A percentile compares a stretch with the other conserved stretches of the same genome.
Conservation (phyloP, 2,329 filamentous ascomycete species). For the Magnaporthiopsis rhizophila region DNA sequence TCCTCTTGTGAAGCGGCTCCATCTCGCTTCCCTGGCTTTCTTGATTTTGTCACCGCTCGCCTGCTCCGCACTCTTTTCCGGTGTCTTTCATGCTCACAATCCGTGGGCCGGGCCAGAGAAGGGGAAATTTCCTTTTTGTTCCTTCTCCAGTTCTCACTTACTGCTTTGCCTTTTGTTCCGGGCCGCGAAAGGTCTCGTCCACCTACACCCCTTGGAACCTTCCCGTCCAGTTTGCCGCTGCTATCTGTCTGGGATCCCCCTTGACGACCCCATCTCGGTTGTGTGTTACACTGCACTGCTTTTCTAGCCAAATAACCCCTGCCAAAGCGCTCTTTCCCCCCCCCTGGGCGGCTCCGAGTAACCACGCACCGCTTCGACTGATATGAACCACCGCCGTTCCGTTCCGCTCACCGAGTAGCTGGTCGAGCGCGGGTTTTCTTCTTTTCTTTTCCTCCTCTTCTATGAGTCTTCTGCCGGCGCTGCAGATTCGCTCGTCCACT, state of each 20-base stretch:
- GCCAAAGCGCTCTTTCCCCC: background rate
- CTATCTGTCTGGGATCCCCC: background rate
- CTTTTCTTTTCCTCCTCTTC: background rate
- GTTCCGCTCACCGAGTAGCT: background rate
- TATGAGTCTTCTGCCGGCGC: background rate
- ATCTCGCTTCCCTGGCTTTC: background rate
- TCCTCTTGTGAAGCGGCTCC: background rate
- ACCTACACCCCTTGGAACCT: background rate
- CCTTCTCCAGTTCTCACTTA: background rate
- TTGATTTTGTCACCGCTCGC: background rate
- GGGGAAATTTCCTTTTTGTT: background rate
- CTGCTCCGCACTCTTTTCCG: background rate
- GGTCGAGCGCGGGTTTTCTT: background rate
- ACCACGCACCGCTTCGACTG: background rate
- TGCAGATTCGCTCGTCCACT: background rate
- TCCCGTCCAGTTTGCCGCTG: background rate
- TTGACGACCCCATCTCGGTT: background rate
- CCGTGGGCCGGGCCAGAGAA: background rate
- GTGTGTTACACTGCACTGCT: background rate
- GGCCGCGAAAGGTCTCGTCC: background rate
- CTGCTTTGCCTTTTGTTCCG: background rate
- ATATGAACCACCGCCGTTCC: background rate
- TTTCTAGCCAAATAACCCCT: background rate
- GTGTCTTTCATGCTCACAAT: background rate
- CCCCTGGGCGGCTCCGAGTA: background rate